phyloP scores from a whole-genome alignment of 176 grass and related monocot genomes.

The Poa pratensis region DNA sequence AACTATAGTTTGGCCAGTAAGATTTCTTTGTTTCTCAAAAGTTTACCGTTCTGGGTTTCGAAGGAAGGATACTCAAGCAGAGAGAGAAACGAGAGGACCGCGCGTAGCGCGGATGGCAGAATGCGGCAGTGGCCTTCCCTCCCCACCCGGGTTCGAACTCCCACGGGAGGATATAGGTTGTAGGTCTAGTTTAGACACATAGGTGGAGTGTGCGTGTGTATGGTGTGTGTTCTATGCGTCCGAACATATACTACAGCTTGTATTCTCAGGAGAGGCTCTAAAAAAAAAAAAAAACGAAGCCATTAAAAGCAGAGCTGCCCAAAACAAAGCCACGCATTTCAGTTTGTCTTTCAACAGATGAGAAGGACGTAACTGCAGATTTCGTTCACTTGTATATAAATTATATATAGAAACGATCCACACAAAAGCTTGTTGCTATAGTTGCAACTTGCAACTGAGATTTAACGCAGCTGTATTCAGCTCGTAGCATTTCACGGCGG shows the following conservation, averaged over 20 bases:
- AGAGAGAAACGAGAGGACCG: neutral
- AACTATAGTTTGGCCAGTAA: neutral
- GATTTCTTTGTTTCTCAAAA: neutral
- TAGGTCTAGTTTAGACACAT: no score
- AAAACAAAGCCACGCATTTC: neutral
- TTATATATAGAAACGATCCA: slow-evolving; percentile 36
- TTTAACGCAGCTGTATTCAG: slow-evolving; percentile 13
- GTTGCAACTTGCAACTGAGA: slow-evolving; percentile 23
- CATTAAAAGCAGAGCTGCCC: neutral
- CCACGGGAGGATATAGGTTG: no score
- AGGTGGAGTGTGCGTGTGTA: no score
- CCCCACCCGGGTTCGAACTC: no score
- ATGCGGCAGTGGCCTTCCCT: no score
- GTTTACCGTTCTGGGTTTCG: neutral
- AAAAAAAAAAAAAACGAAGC: neutral
- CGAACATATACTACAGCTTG: no score
- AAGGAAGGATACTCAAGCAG: neutral
- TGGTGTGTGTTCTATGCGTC: no score
- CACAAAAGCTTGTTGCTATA: slow-evolving; percentile 1
- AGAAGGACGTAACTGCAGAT: neutral
- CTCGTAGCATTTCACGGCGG: slow-evolving; percentile 29
- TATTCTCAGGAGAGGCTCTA: no score
- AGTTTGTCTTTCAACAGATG: neutral
- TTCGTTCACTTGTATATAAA: slow-evolving; percentile 19
- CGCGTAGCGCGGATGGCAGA: no score